Evolutionary conservation across 164 flowering plant species (phyloP).

Genomic region (Tetracentron sinense): DNA sequence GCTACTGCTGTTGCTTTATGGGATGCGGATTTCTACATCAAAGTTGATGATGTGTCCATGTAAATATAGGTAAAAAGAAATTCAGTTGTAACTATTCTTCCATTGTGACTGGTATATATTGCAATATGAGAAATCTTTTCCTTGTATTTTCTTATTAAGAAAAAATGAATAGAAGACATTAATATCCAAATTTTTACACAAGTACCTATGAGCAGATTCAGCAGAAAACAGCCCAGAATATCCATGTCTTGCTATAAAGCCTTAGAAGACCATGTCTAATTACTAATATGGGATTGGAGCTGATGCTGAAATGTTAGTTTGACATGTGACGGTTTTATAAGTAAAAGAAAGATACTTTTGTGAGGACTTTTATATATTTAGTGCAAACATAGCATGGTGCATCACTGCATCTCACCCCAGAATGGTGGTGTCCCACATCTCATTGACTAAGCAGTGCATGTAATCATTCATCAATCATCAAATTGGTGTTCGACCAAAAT

Average conservation of each 20-base stretch:
- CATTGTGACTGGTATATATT: background rate
- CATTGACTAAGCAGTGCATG: no score
- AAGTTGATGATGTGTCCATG: slow-evolving; percentile 80
- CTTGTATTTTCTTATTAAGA: background rate
- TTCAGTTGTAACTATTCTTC: background rate
- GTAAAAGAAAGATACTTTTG: background rate
- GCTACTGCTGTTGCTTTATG: slow-evolving; percentile 59
- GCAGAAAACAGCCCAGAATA: background rate
- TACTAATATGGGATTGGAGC: background rate
- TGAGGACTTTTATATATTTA: background rate
- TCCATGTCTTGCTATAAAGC: background rate
- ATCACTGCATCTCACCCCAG: no score
- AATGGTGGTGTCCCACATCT: no score
- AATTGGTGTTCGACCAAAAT: no score
- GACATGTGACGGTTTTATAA: background rate
- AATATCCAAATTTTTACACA: no score
- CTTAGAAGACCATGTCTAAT: background rate
- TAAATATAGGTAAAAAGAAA: slow-evolving; percentile 50
- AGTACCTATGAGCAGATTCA: no score
- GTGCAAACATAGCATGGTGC: no score
- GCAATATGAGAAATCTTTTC: background rate
- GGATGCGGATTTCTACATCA: slow-evolving; percentile 78
- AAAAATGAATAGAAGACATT: background rate
- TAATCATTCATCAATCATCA: no score
- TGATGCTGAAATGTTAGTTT: background rate